Evolutionary conservation across 805 yeast species (phyloP), one percentile per base, ranked within the genome.

Genomic region (Teunomyces panamensis): DNA sequence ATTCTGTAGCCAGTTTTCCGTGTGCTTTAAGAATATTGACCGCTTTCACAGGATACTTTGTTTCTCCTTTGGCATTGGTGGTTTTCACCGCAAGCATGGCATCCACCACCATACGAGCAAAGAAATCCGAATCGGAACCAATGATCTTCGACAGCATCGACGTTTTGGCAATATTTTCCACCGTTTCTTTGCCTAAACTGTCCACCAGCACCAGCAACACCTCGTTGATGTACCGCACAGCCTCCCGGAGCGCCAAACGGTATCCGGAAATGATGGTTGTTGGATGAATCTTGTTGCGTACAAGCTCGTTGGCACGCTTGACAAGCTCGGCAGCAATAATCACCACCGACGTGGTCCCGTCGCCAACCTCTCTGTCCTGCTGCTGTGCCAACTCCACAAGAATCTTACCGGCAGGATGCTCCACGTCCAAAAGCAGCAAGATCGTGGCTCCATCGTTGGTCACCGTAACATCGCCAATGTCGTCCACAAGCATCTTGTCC

Each of bases 361-460:
- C 98, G 51, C 97, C 99, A 46, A 94, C 97, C 71, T 94, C 99
- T 60, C 96, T 82, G 68, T 94, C 99, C 74, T 94, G 99, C 68
- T 94, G 98, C 68, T 94, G 97, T 2, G 99, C 99, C 62, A 94
- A 78, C 63, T 94, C 98, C 43, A 94, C 99, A 49, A 94, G 75
- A 58, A 94, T 94, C 72, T 90, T 92, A 13, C 98, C 99, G 1
- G 99, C 99, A 30, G 99, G 99, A 67, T 94, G 99, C 70, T 94
- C 97, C 44, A 94, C 98, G 64, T 94, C 99, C 55, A 94, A 75
- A 45, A 95, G 71, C 8, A 89, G 79, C 54, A 94, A 75, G 59
- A 94, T 94, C 4, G 99, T 94, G 50, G 99, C 99, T 56, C 99
- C 99, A 69, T 94, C 99, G 69, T 94, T 94, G 41, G 99, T 94